Conservation (phyloP, 2,329 filamentous ascomycete species). For the Botrytis paeoniae region DNA sequence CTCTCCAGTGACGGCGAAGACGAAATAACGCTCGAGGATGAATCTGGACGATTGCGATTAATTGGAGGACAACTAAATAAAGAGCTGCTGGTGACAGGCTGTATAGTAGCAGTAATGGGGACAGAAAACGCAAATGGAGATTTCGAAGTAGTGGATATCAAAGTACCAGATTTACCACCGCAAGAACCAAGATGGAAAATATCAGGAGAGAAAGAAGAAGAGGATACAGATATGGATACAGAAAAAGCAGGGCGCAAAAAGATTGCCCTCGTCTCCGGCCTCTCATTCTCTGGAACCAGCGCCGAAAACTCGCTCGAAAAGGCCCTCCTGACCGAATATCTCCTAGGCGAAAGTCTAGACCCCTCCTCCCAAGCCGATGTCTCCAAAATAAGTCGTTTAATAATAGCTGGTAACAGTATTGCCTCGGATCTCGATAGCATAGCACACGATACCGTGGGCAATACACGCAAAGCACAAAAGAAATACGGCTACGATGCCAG, state of each 20-base stretch:
- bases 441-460: constrained; percentile 35
- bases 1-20: constrained; percentile 58
- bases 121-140: constrained; percentile 91
- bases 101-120: constrained; percentile 89
- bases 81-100: constrained; percentile 81
- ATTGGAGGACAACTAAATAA: constrained; percentile 67
- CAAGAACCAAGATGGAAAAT: constrained; percentile 80
- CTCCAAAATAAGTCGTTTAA: constrained; percentile 72
- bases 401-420: constrained; percentile 91
- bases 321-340: constrained; percentile 77
- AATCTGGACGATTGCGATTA: constrained; percentile 82
- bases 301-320: constrained; percentile 70
- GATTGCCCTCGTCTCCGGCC: constrained; percentile 83
- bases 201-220: constrained; percentile 50
- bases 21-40: constrained; percentile 85
- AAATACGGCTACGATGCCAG: constrained; percentile 95
- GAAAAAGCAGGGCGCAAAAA: constrained; percentile 47
- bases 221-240: constrained; percentile 59
- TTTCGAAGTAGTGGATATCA: constrained; percentile 87
- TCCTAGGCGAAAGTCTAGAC: constrained; percentile 76
- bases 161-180: constrained; percentile 79
- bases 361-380: constrained; percentile 56
- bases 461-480: constrained; percentile 50
- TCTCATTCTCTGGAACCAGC: constrained; percentile 75
- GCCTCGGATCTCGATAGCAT: constrained; percentile 34